Evolutionary conservation across 148 eudicot genomes (phyloP).

Genomic region (Pouteria glomerata): DNA sequence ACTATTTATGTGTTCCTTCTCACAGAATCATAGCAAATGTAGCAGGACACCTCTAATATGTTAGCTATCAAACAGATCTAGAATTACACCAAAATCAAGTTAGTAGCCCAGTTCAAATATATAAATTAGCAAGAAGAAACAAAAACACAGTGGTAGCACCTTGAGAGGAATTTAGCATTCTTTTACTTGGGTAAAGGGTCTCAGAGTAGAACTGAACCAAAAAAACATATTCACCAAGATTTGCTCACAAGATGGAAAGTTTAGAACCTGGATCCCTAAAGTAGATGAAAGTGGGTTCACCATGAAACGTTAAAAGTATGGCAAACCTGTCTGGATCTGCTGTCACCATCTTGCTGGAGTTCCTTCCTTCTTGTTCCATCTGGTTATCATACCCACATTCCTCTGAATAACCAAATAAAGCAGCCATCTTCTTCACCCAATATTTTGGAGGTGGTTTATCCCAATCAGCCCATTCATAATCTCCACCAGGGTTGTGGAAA

Average conservation of each 20-base stretch:
- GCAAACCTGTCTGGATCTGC: conserved; percentile 33
- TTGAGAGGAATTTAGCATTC: not conserved
- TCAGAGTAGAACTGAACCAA: not conserved
- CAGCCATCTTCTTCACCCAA: conserved; percentile 72
- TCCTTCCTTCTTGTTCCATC: conserved; percentile 28
- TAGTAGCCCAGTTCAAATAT: not conserved
- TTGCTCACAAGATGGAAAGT: not conserved
- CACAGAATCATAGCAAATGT: not conserved
- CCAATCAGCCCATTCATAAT: conserved; percentile 98
- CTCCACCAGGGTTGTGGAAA: conserved; percentile 92
- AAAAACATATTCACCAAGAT: not conserved
- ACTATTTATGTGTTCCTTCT: not conserved
- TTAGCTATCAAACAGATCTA: not conserved
- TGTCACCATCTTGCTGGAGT: conserved; percentile 20
- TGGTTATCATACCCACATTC: conserved; percentile 27
- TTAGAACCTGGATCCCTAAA: not conserved
- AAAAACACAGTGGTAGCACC: not conserved
- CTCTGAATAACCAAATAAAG: conserved; percentile 70
- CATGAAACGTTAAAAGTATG: not conserved
- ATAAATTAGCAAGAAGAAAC: not conserved
- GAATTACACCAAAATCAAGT: not conserved
- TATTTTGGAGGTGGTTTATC: conserved; percentile 85
- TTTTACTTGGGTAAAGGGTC: not conserved
- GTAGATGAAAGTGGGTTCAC: not conserved
- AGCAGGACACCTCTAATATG: not conserved